Conservation (phyloP, 805 yeast species). For the Priceomyces medius region DNA sequence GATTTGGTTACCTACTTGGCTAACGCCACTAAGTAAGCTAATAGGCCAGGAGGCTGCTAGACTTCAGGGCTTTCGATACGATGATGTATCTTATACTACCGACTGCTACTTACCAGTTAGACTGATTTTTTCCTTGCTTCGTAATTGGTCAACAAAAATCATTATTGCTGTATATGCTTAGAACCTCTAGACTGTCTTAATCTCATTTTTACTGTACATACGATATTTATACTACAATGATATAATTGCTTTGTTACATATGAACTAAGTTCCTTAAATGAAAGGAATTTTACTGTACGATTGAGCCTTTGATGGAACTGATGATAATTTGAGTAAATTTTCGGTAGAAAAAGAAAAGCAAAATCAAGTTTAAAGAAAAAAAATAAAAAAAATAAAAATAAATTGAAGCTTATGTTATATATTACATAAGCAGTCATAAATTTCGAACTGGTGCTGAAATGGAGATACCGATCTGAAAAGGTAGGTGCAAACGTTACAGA, state of each 20-base stretch:
- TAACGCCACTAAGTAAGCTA: conserved; percentile 39
- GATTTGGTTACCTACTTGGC: conserved; percentile 87
- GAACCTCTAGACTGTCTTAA: conserved; percentile 1
- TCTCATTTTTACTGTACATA: conserved; percentile 2
- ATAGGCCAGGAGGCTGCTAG: not conserved
- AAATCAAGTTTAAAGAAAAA: not conserved
- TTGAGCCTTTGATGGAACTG: no score
- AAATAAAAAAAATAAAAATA: no score
- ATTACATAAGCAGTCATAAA: no score
- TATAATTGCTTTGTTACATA: not conserved
- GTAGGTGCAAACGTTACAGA: not conserved
- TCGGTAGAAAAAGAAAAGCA: no score
- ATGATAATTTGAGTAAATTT: no score
- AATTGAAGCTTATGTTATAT: no score
- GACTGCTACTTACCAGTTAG: not conserved
- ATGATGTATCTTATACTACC: not conserved
- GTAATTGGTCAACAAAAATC: no score
- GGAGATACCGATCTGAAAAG: no score
- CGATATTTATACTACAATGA: conserved; percentile 2
- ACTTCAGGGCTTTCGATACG: not conserved
- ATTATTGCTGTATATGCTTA: not conserved
- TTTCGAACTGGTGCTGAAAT: no score
- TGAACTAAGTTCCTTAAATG: no score
- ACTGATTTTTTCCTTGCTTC: no score
- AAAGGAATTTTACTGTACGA: no score